A percentile compares a stretch with the other conserved stretches of the same genome.
Conservation (phyloP, 768 basidiomycete species). For the Lactarius tabidus region DNA sequence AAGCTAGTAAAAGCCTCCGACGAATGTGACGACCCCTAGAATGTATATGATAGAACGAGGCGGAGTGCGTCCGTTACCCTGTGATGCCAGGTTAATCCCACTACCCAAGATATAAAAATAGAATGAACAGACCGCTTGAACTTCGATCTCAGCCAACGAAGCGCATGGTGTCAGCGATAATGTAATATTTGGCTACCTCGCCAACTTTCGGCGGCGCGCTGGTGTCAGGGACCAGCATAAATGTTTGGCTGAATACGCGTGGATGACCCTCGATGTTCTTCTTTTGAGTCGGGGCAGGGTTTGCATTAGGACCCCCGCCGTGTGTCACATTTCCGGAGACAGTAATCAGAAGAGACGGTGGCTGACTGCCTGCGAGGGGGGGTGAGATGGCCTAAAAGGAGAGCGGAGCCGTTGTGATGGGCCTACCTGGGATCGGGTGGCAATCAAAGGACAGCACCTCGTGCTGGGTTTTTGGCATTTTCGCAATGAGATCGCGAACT, state of each 20-base stretch:
- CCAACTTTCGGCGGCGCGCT: constrained; percentile 60
- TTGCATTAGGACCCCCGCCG: constrained; percentile 55
- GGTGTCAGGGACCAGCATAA: constrained; percentile 77
- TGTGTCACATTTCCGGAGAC: constrained; percentile 79
- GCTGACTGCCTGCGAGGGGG: constrained; percentile 55
- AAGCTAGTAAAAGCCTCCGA: neutral
- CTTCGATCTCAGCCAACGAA: constrained; percentile 59
- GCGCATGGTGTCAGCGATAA: constrained; percentile 73
- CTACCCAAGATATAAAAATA: neutral
- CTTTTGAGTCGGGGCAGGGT: constrained; percentile 48
- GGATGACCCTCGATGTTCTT: constrained; percentile 64
- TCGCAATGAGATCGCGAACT: constrained; percentile 58
- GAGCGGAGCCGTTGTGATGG: neutral
- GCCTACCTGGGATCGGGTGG: constrained; percentile 78
- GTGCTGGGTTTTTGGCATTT: constrained; percentile 77
- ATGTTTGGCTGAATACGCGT: constrained; percentile 83
- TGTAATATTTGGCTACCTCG: constrained; percentile 77
- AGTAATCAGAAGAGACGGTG: constrained; percentile 72
- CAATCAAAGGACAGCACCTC: constrained; percentile 88
- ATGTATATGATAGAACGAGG: constrained; percentile 4
- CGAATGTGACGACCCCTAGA: neutral
- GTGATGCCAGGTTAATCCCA: constrained; percentile 1
- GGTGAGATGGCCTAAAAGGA: neutral
- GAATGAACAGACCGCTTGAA: constrained; percentile 1
- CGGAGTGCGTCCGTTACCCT: neutral